Conservation (phyloP, 2,329 filamentous ascomycete species). For the Pezicula neosporulosa region DNA sequence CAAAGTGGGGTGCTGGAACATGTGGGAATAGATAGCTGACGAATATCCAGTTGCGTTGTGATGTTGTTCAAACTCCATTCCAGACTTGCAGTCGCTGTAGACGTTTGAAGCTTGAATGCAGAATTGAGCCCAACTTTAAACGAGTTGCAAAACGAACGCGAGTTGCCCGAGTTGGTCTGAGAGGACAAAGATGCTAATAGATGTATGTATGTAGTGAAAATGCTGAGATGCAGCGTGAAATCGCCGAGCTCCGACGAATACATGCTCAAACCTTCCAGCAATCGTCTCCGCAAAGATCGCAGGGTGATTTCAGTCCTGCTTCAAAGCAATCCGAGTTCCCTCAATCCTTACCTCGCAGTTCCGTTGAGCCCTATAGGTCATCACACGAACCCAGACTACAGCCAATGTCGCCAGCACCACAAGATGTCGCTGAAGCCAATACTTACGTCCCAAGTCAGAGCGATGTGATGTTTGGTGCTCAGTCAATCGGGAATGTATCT, state of each 20-base stretch:
- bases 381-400: background rate
- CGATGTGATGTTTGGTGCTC: background rate
- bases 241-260: slow-evolving; percentile 45
- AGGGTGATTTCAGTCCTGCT: slow-evolving; percentile 46
- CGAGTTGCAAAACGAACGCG: slow-evolving; percentile 55
- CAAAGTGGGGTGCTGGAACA: background rate
- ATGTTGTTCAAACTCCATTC: slow-evolving; percentile 63
- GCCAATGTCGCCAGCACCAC: background rate
- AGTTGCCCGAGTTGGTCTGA: background rate
- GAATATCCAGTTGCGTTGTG: slow-evolving; percentile 55
- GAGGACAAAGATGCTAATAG: background rate
- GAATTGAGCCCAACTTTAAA: slow-evolving; percentile 68
- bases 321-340: slow-evolving; percentile 25
- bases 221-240: slow-evolving; percentile 60
- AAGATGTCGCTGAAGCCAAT: background rate
- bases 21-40: background rate
- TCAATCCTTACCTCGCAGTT: background rate
- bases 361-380: background rate
- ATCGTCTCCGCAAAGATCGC: slow-evolving; percentile 38
- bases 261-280: slow-evolving; percentile 20
- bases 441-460: background rate
- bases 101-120: slow-evolving; percentile 60
- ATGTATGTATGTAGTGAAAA: slow-evolving; percentile 43
- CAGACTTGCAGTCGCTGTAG: slow-evolving; percentile 58
- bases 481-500: background rate